Evolutionary conservation across 495 filamentous ascomycete species (phyloP), one percentile per base, ranked within the genome.

Genomic region (Neurospora sp.): DNA sequence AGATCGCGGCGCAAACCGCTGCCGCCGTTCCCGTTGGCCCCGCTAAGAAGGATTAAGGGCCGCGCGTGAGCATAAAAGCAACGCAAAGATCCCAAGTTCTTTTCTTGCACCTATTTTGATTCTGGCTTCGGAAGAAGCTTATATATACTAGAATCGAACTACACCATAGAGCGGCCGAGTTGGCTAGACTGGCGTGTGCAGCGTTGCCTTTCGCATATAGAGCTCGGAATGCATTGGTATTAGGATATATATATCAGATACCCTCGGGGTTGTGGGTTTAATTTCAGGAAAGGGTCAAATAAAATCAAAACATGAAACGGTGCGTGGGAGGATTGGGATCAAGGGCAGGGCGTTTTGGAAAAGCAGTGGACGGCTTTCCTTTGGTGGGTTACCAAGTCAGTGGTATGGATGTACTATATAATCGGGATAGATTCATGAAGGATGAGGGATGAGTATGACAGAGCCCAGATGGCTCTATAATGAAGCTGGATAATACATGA

Each of bases 1-100:
- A 77, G 0, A 74, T 71, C 0, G 73, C 78, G 27, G 54, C 54
- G 5, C 81, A 80, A 11, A 6, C 54, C 4, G 54, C 54, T 37
- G 54, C 54, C 14, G 54, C 54, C 1, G 54, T 66, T 4, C 54
- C 54, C 27, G 54, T 66, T 8, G 54, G 54, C 54, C 54, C 54
- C 3, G 54, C 54, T 0, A 66, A 66, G 54, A 66, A 66, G 54
- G 54, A 66, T 66, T 66, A 66, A 37, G 54, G 3, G 7, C 12
- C 6, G 54, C 54, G 54, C 14, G 27, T 16, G 5, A 66, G 54
- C 54, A 31, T 35, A 35, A 31, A 66, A 66, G 54, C 54, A 35
- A 18, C 27, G 54, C 14, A 35, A 66, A 66, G 31, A 31, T 18
- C 54, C 23, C 0, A 66, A 16, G 12, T 35, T 14, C 23, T 66